phyloP scores from a whole-genome alignment of 345 rosid species.

The Citrus maxima region DNA sequence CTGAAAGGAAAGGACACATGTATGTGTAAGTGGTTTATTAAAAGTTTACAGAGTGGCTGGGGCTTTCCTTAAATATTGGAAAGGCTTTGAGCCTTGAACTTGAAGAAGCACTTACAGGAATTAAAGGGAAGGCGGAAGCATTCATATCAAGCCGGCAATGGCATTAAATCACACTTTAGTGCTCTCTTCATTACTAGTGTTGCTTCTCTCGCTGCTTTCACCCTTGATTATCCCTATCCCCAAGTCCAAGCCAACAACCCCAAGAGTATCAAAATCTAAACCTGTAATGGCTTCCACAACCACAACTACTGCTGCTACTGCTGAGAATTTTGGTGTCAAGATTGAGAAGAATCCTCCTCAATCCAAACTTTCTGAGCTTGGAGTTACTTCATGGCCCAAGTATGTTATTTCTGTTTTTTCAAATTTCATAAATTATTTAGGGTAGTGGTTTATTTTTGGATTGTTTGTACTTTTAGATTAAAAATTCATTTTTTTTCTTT shows the following conservation, averaged over 20 bases:
- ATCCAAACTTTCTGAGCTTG: conserved; percentile 37
- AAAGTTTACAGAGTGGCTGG: too few relatives aligned
- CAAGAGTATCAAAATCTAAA: background rate
- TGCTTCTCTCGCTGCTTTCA: conserved; percentile 9
- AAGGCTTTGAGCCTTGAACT: too few relatives aligned
- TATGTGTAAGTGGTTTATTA: too few relatives aligned
- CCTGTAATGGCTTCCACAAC: background rate
- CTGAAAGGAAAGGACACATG: too few relatives aligned
- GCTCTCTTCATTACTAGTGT: background rate
- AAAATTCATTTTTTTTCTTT: background rate
- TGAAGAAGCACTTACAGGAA: too few relatives aligned
- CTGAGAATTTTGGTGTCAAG: conserved; percentile 38
- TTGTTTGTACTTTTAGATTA: background rate
- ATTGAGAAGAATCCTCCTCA: conserved; percentile 38
- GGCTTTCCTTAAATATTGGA: too few relatives aligned
- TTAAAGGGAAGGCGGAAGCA: background rate
- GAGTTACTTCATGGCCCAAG: conserved; percentile 40
- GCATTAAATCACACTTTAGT: background rate
- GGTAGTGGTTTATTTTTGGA: background rate
- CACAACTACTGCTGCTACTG: background rate
- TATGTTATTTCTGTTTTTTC: conserved; percentile 9
- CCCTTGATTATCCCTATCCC: conserved; percentile 5
- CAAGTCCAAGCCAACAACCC: conserved; percentile 12
- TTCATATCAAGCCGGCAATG: background rate
- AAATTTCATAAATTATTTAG: background rate